These are phyloP conservation scores for Limnomonas spitsbergensis DNA, from an alignment of 139 green algal species.

Conservation along the genomic window DNA sequence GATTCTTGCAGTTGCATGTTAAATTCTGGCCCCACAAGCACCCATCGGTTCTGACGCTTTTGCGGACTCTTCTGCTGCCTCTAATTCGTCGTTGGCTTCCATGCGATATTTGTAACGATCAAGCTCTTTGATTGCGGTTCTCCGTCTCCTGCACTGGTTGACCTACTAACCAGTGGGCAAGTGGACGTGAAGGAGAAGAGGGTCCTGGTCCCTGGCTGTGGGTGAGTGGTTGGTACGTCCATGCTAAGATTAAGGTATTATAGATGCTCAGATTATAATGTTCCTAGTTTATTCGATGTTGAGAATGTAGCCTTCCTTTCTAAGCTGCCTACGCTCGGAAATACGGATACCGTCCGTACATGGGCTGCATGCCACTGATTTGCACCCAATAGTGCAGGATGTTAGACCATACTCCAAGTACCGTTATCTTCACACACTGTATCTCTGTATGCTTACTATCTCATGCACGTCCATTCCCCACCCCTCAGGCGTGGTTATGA, in stretches of 20 bases:
- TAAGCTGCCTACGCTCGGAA: no score
- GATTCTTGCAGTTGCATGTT: neutral
- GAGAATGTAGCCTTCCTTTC: neutral
- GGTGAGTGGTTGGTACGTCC: neutral
- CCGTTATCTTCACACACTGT: no score
- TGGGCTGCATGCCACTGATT: no score
- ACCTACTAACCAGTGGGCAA: neutral
- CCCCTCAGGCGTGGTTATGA: conserved; percentile 11
- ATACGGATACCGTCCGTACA: no score
- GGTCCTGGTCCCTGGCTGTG: conserved; percentile 2
- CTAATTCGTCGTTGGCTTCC: neutral
- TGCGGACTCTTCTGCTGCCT: neutral
- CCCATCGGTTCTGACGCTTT: no score
- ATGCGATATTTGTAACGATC: neutral
- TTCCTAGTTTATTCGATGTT: neutral
- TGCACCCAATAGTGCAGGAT: no score
- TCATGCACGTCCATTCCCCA: no score
- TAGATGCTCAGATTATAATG: neutral
- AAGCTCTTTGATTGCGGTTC: neutral
- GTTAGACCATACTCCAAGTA: no score
- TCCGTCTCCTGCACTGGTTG: neutral
- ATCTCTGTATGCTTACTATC: no score
- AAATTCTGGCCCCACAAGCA: no score
- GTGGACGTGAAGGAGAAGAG: neutral
- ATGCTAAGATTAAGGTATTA: neutral